Conservation (phyloP, 495 filamentous ascomycete genomes). For the Penicillium tannophilum region DNA sequence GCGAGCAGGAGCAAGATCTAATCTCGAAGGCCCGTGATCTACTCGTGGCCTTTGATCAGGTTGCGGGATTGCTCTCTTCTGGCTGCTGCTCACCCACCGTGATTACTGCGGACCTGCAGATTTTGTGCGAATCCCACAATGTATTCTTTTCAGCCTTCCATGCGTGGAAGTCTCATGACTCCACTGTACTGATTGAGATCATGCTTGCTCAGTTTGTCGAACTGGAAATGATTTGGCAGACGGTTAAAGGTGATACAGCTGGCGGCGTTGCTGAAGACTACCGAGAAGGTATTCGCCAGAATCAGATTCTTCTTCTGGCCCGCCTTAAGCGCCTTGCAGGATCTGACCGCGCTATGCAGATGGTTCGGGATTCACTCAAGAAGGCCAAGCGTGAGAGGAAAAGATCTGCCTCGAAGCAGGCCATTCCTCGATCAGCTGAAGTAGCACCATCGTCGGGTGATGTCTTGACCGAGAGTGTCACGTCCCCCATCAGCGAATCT, state of each 20-base stretch:
- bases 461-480: constrained; percentile 43
- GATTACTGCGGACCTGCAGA: constrained; percentile 48
- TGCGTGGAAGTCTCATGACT: constrained; percentile 93
- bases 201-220: constrained; percentile 97
- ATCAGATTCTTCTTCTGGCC: constrained; percentile 86
- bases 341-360: constrained; percentile 72
- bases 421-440: constrained; percentile 57
- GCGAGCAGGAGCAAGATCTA: constrained; percentile 85
- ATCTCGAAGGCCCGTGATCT: constrained; percentile 86
- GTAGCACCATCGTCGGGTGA: constrained; percentile 36
- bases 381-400: constrained; percentile 73
- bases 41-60: constrained; percentile 78
- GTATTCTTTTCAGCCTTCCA: constrained; percentile 90
- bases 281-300: constrained; percentile 87
- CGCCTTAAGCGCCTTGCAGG: constrained; percentile 89
- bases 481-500: constrained; percentile 50
- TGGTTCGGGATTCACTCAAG: constrained; percentile 81
- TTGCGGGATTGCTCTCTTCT: constrained; percentile 61
- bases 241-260: constrained; percentile 85
- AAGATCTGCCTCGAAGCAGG: constrained; percentile 54
- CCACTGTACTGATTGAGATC: constrained; percentile 78
- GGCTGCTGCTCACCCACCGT: constrained; percentile 45
- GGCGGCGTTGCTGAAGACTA: constrained; percentile 89
- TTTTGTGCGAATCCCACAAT: constrained; percentile 63
- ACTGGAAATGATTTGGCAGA: constrained; percentile 93